A percentile compares a stretch with the other conserved stretches of the same genome.
These are phyloP conservation scores for Endoconidiophora polonica DNA, from an alignment of 2,329 filamentous ascomycete genomes.

Conservation along the genomic window DNA sequence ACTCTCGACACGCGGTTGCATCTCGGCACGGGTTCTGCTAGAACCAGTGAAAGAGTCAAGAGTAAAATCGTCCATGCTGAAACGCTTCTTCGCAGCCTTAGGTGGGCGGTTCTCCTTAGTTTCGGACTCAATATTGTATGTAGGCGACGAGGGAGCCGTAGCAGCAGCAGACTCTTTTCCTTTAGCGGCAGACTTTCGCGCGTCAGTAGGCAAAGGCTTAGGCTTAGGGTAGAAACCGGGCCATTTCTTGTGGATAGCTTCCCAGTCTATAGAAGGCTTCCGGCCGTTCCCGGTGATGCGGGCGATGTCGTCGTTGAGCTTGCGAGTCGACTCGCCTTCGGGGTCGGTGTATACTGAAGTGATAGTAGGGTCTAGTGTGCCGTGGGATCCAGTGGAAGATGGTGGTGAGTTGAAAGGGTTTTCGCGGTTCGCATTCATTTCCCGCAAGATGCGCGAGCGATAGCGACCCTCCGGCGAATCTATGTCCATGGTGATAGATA, in stretches of 20 bases:
- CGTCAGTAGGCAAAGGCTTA: conserved; percentile 17
- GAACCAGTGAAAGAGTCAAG: conserved; percentile 25
- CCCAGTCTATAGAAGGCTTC: conserved; percentile 27
- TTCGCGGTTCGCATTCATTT: conserved; percentile 35
- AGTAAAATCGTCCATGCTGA: conserved; percentile 25
- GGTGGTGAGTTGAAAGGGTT: conserved; percentile 43
- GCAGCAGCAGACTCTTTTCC: conserved; percentile 4
- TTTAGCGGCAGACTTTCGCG: conserved; percentile 2
- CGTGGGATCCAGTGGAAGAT: conserved; percentile 40
- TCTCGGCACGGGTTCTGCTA: conserved; percentile 29
- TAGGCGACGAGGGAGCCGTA: conserved; percentile 4
- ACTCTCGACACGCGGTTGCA: conserved; percentile 37
- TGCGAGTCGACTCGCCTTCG: conserved; percentile 37
- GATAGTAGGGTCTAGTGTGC: conserved; percentile 36
- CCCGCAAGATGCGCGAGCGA: conserved; percentile 32
- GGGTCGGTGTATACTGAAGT: conserved; percentile 36
- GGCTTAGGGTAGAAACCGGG: conserved; percentile 33
- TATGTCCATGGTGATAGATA: conserved; percentile 22
- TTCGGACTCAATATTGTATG: conserved; percentile 11
- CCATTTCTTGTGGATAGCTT: conserved; percentile 33
- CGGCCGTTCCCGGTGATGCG: conserved; percentile 23
- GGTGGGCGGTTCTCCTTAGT: conserved; percentile 32
- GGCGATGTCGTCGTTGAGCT: conserved; percentile 32
- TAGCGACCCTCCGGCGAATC: conserved; percentile 24
- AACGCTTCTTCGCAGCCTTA: conserved; percentile 12